Evolutionary conservation across 192 early-diverging fungal genomes (phyloP).

Genomic region (Funneliformis mosseae): DNA sequence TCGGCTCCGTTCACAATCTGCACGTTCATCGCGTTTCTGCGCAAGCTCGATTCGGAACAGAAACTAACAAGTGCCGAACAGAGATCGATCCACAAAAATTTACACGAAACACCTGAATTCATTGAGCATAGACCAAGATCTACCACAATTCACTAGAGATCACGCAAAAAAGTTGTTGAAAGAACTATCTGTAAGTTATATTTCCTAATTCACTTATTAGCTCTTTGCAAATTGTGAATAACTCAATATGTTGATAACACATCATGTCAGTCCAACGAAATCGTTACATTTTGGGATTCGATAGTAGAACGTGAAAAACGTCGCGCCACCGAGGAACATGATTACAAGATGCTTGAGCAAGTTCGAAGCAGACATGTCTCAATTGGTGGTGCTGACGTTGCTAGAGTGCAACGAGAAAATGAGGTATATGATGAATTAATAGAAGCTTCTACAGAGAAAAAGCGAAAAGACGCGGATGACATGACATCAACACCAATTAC

Average conservation of each 20-base stretch:
- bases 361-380: slow-evolving; percentile 11
- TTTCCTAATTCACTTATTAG: slow-evolving; percentile 19
- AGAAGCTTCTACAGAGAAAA: slow-evolving; percentile 15
- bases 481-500: slow-evolving; percentile 11
- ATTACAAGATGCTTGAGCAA: slow-evolving; percentile 9
- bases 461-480: slow-evolving; percentile 14
- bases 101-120: not conserved
- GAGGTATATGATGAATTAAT: not conserved
- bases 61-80: slow-evolving; percentile 4
- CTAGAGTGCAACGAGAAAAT: slow-evolving; percentile 14
- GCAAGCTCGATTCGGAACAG: too few relatives aligned
- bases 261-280: slow-evolving; percentile 19
- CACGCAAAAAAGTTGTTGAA: slow-evolving; percentile 13
- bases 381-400: slow-evolving; percentile 11
- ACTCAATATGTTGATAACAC: too few relatives aligned
- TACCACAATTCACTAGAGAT: slow-evolving; percentile 13
- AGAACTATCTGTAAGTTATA: slow-evolving; percentile 10
- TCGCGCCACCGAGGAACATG: not conserved
- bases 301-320: slow-evolving; percentile 25
- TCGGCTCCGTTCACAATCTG: too few relatives aligned
- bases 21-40: too few relatives aligned
- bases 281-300: slow-evolving; percentile 15
- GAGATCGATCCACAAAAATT: not conserved
- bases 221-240: slow-evolving; percentile 6
- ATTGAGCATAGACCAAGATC: not conserved